Conservation (phyloP, 176 grass and related monocot species). For the Bromus sterilis region DNA sequence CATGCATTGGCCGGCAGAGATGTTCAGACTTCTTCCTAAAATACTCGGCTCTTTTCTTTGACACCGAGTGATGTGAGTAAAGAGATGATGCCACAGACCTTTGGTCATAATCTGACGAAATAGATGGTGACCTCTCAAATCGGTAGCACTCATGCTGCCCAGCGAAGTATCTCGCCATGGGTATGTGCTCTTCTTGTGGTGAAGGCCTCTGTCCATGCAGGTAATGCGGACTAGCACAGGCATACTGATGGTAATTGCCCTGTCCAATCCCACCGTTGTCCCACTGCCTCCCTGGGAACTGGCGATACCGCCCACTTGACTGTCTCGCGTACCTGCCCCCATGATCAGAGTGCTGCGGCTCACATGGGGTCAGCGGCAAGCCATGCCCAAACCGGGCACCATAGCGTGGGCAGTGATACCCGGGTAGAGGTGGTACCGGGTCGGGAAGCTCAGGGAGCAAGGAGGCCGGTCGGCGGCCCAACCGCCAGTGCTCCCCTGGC, state of each 20-base stretch:
- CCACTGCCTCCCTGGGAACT: constrained; percentile 42
- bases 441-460: constrained; percentile 28
- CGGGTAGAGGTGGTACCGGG: not conserved
- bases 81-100: constrained; percentile 41
- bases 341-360: constrained; percentile 18
- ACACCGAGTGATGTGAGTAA: constrained; percentile 37
- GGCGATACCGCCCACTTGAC: constrained; percentile 29
- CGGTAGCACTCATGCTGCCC: constrained; percentile 41
- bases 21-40: constrained; percentile 50
- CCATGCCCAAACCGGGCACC: constrained; percentile 18
- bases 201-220: constrained; percentile 19
- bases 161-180: constrained; percentile 42
- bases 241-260: constrained; percentile 30
- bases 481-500: constrained; percentile 27
- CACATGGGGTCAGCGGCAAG: constrained; percentile 28
- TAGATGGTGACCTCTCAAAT: constrained; percentile 41
- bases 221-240: constrained; percentile 34
- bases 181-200: constrained; percentile 36
- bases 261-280: constrained; percentile 33
- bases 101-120: constrained; percentile 50
- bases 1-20: constrained; percentile 54
- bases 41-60: constrained; percentile 43
- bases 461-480: constrained; percentile 22
- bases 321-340: constrained; percentile 26
- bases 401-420: constrained; percentile 39